A percentile compares a stretch with the other conserved stretches of the same genome.
phyloP scores from a whole-genome alignment of 768 basidiomycete species.

The Podaxis mareebaensis region DNA sequence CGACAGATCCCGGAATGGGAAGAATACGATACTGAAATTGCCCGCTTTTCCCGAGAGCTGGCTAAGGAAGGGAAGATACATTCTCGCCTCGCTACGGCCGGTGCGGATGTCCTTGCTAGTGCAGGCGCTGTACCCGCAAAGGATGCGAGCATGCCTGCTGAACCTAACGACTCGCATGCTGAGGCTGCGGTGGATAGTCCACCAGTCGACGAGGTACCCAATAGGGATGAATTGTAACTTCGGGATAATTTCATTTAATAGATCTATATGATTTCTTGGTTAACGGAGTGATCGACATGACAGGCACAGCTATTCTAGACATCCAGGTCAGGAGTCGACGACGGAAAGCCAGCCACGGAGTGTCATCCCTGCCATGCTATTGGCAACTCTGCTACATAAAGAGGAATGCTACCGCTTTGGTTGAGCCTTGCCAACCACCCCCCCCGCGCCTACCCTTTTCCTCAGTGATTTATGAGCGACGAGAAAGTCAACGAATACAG shows the following conservation, averaged over 20 bases:
- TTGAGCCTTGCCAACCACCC: neutral
- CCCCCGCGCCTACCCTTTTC: neutral
- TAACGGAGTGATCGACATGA: neutral
- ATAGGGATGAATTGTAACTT: conserved; percentile 13
- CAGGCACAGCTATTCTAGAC: neutral
- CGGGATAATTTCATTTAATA: conserved; percentile 3
- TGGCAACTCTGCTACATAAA: neutral
- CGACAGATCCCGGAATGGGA: conserved; percentile 98
- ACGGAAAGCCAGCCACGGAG: neutral
- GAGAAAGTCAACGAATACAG: neutral
- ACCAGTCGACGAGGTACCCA: neutral
- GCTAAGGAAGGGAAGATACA: conserved; percentile 70
- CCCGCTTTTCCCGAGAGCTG: conserved; percentile 73
- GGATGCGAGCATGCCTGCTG: neutral
- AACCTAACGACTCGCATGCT: neutral
- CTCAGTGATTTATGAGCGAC: neutral
- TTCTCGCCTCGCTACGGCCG: conserved; percentile 65
- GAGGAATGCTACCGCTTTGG: neutral
- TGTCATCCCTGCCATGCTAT: neutral
- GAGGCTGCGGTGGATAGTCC: neutral
- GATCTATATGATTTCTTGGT: conserved; percentile 1
- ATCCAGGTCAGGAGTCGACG: neutral
- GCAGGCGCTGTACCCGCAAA: conserved; percentile 24
- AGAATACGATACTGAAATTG: conserved; percentile 88
- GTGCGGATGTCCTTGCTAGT: conserved; percentile 67